Percentiles rank a stretch among this genome's conserved stretches.
These are phyloP conservation scores for Stachybotrys echinatus DNA, from an alignment of 2,329 filamentous ascomycete species.

Conservation along the genomic window DNA sequence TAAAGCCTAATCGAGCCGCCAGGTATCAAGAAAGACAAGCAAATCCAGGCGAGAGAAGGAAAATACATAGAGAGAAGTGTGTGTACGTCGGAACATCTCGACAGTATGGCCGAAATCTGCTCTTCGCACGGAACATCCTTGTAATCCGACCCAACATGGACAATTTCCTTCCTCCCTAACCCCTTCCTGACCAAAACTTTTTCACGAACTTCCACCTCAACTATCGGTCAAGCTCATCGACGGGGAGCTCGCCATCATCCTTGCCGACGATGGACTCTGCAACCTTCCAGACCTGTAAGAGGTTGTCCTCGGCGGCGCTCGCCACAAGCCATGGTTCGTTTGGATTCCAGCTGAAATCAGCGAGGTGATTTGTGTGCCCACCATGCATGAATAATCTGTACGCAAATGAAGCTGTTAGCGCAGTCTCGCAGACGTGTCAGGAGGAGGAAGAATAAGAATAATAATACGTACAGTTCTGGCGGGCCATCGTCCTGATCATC, in stretches of 20 bases:
- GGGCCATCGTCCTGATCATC: constrained; percentile 94
- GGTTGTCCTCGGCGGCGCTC: constrained; percentile 92
- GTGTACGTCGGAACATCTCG: too few relatives aligned
- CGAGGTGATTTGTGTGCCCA: constrained; percentile 93
- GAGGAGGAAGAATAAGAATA: background rate
- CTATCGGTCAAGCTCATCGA: constrained; percentile 70
- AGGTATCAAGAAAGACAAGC: too few relatives aligned
- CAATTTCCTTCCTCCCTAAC: background rate
- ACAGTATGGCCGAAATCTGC: too few relatives aligned
- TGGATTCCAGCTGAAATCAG: constrained; percentile 96
- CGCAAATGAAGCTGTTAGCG: constrained; percentile 13
- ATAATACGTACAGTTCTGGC: constrained; percentile 73
- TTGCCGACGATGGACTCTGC: constrained; percentile 76
- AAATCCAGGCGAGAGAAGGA: too few relatives aligned
- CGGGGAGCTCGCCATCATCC: constrained; percentile 68
- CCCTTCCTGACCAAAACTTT: constrained; percentile 6
- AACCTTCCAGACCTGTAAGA: constrained; percentile 92
- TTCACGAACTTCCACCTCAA: constrained; percentile 27
- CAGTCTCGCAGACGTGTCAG: background rate
- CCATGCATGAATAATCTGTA: constrained; percentile 92
- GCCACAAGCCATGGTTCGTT: constrained; percentile 97
- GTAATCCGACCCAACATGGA: background rate
- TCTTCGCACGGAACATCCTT: background rate
- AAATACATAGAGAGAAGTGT: too few relatives aligned
- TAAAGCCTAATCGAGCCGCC: too few relatives aligned